phyloP scores from a whole-genome alignment of 2,329 filamentous ascomycete species.

The Aspergillus sp. region DNA sequence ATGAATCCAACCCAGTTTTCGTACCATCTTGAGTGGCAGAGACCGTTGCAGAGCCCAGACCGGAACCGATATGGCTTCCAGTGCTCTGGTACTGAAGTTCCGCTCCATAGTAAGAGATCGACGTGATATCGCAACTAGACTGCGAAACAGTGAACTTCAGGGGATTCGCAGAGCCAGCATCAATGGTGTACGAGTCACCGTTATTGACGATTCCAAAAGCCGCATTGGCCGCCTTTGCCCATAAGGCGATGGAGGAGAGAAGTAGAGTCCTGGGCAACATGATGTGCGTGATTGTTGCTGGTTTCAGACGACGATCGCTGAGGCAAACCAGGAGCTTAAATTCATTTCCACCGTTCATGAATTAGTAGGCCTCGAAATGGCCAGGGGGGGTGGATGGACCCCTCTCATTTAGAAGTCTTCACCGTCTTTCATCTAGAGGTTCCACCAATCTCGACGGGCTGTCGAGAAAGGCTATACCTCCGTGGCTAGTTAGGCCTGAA shows the following conservation, averaged over 20 bases:
- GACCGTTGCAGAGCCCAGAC: constrained; percentile 59
- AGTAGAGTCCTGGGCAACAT: constrained; percentile 22
- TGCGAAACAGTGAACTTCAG: constrained; percentile 54
- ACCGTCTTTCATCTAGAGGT: not conserved
- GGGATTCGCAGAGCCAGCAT: constrained; percentile 50
- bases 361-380: not conserved
- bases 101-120: constrained; percentile 59
- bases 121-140: constrained; percentile 63
- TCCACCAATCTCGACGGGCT: constrained; percentile 7
- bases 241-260: constrained; percentile 20
- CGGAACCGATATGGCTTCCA: constrained; percentile 59
- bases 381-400: not conserved
- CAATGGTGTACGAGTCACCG: constrained; percentile 41
- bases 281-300: not conserved
- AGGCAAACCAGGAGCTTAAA: constrained; percentile 2
- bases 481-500: not conserved
- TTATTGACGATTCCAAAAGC: constrained; percentile 30
- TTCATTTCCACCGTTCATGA: not conserved
- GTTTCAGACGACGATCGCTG: not conserved
- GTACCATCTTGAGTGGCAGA: constrained; percentile 43
- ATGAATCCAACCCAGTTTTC: not conserved
- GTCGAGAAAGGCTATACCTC: not conserved
- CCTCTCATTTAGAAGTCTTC: not conserved
- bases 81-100: constrained; percentile 58
- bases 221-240: constrained; percentile 22